phyloP scores from a whole-genome alignment of 1,284 basidiomycete genomes.

The Moniliophthora roreri region DNA sequence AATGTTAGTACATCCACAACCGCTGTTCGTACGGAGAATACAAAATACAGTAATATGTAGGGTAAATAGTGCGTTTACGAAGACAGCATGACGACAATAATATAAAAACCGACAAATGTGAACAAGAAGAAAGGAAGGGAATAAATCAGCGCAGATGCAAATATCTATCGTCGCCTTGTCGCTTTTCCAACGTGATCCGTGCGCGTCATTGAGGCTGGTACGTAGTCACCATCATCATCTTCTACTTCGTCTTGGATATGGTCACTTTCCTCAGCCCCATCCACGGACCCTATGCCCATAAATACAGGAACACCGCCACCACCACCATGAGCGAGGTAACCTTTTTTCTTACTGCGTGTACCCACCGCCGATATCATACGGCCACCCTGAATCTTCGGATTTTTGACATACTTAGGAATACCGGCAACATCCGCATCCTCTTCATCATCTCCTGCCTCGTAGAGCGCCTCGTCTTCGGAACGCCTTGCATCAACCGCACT shows the following conservation, averaged over 20 bases:
- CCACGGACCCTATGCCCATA: slow-evolving; percentile 64
- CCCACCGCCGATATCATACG: slow-evolving; percentile 52
- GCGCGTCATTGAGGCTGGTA: not conserved
- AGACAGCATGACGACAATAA: not conserved
- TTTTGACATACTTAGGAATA: not conserved
- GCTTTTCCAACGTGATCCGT: not conserved
- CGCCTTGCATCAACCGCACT: slow-evolving; percentile 37
- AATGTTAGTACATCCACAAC: too few relatives aligned
- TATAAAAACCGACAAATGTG: not conserved
- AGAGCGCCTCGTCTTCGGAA: slow-evolving; percentile 18
- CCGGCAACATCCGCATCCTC: slow-evolving; percentile 28
- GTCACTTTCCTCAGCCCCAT: not conserved
- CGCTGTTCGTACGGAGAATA: too few relatives aligned
- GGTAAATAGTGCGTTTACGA: too few relatives aligned
- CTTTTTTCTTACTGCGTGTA: slow-evolving; percentile 47
- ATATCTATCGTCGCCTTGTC: not conserved
- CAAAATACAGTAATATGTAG: too few relatives aligned
- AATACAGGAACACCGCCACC: slow-evolving; percentile 66
- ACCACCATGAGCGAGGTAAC: slow-evolving; percentile 74
- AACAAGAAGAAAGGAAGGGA: not conserved
- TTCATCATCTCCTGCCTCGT: slow-evolving; percentile 31
- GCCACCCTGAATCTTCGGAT: not conserved
- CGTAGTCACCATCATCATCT: not conserved
- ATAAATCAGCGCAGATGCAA: not conserved
- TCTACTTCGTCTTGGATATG: not conserved